phyloP scores from a whole-genome alignment of 305 asterid species.

The Solanum hybrid region DNA sequence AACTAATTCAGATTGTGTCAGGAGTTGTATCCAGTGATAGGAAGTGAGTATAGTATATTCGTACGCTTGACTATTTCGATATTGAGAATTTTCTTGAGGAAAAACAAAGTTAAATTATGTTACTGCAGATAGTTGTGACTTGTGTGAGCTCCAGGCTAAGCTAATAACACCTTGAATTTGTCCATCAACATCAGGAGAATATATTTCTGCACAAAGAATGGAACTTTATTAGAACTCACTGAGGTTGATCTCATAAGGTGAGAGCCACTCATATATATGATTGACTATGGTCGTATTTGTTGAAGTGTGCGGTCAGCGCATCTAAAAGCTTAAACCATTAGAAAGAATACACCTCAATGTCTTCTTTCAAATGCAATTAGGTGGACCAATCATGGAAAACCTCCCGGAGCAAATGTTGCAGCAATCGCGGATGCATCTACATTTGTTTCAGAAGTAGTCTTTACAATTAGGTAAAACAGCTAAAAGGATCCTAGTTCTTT shows the following conservation, averaged over 20 bases:
- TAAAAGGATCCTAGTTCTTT: not conserved
- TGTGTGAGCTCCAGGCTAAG: constrained; percentile 6
- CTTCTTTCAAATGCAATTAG: constrained; percentile 18
- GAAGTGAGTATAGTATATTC: constrained; percentile 46
- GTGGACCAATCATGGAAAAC: constrained; percentile 72
- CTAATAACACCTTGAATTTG: constrained; percentile 27
- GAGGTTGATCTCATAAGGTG: constrained; percentile 59
- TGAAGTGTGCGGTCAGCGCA: not conserved
- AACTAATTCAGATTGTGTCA: constrained; percentile 22
- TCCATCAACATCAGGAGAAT: constrained; percentile 48
- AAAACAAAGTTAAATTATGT: constrained; percentile 2
- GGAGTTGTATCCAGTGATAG: constrained; percentile 48
- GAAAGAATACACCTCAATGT: not conserved
- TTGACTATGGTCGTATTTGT: not conserved
- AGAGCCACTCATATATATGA: constrained; percentile 2
- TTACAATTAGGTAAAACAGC: constrained; percentile 51
- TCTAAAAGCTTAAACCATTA: not conserved
- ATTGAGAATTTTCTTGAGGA: not conserved
- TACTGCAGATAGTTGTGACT: constrained; percentile 9
- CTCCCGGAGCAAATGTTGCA: constrained; percentile 66
- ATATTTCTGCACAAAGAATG: constrained; percentile 55
- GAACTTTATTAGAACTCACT: constrained; percentile 46
- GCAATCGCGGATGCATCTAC: constrained; percentile 49
- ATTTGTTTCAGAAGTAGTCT: constrained; percentile 40
- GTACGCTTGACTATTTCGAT: not conserved